These are phyloP conservation scores for Hygrophoropsis aurantiaca DNA, from an alignment of 768 basidiomycete species.

Conservation along the genomic window DNA sequence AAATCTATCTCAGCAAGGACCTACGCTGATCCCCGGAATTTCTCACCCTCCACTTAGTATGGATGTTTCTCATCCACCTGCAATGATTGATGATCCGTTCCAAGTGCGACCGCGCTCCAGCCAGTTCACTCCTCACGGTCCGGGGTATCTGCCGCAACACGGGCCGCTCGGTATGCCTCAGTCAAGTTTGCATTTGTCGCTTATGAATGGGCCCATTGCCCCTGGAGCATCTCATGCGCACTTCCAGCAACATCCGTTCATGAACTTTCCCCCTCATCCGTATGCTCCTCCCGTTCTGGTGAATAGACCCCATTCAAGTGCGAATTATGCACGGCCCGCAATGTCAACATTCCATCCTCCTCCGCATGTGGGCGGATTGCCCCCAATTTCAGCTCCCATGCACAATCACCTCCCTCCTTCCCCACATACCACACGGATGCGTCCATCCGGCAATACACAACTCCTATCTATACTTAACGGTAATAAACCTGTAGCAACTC, in stretches of 20 bases:
- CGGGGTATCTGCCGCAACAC: slow-evolving; percentile 11
- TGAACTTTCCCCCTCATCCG: slow-evolving; percentile 18
- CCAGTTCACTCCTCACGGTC: slow-evolving; percentile 37
- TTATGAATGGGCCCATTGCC: slow-evolving; percentile 5
- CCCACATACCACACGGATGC: slow-evolving; percentile 14
- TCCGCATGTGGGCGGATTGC: slow-evolving; percentile 6
- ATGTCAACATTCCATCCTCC: slow-evolving; percentile 8
- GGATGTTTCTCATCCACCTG: slow-evolving; percentile 8
- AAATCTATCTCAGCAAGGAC: slow-evolving; percentile 4
- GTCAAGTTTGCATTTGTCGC: slow-evolving; percentile 15
- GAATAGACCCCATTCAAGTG: slow-evolving; percentile 4
- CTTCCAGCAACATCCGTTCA: slow-evolving; percentile 13
- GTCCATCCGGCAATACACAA: slow-evolving; percentile 25
- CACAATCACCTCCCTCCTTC: slow-evolving; percentile 11
- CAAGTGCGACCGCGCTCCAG: slow-evolving; percentile 50
- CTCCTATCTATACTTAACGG: slow-evolving; percentile 37
- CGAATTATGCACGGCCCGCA: background rate
- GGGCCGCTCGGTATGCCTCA: slow-evolving; percentile 8
- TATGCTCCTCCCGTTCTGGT: slow-evolving; percentile 12
- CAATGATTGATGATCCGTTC: slow-evolving; percentile 28
- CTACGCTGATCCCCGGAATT: slow-evolving; percentile 5
- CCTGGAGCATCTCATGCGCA: slow-evolving; percentile 9
- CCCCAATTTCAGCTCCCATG: slow-evolving; percentile 11
- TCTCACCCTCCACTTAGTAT: slow-evolving; percentile 6
- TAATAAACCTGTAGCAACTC: slow-evolving; percentile 13